Base-by-base conservation (phyloP, 768 basidiomycete species). In the Russula emetica region DNA sequence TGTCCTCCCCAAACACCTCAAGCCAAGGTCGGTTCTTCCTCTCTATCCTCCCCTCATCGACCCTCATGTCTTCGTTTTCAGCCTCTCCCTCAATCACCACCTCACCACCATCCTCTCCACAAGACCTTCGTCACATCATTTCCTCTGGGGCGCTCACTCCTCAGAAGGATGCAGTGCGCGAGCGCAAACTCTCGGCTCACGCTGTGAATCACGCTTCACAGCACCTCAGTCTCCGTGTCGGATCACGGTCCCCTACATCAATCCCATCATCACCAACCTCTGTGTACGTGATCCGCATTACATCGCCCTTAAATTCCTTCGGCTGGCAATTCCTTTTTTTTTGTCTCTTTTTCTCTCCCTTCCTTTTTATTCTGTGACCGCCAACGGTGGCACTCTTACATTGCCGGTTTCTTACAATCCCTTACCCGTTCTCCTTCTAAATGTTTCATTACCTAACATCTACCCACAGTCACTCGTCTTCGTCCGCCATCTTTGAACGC, bases 401-500 rank as follows among this genome's bases (percentile, higher is more conserved):
- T 28, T 32, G 47, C 30, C 36, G 30, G 44, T 55, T 26, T 69
- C 16, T 57, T 57, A 47, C 36, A 22, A 34, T 45, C 28, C 47
- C 54, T 51, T 55, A 2, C 22, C 49, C 3, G 22, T 13, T 32
- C 58, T 36, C 40, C 61, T 24, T 24, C 54, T 20, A 40, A 26
- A 32, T 20, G 30, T 44, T 28, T 34, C 50, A 63, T 66, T 49
- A 64, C 47, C 61, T 55, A 53, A 53, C 62, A 49, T 47, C 56
- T 62, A 54, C 40, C 60, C 58, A 60, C 68, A 78, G 76, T 56
- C 84, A 90, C 70, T 93, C 90, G 0, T 90, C 90, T 0, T 90
- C 90, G 0, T 93, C 91, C 0, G 92, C 92, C 42, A 95, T 94
- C 62, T 95, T 95, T 64, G 92, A 95, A 75, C 85, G 92, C 40